Evolutionary conservation across 2,329 filamentous ascomycete genomes (phyloP).

Genomic region (Sarocladium strictum): DNA sequence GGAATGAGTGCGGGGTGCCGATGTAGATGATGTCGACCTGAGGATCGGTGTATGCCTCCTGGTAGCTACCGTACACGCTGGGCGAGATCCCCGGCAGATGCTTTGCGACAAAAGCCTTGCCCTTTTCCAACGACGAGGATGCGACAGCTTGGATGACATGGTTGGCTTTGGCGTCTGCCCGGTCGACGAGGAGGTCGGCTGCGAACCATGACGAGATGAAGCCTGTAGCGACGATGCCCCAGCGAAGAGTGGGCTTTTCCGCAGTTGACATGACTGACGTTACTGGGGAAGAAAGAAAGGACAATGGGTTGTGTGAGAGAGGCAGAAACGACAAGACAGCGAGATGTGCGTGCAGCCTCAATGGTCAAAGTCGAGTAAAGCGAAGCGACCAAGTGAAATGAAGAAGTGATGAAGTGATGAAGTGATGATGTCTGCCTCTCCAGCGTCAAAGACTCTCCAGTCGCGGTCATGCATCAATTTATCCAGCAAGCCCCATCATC

Average conservation of each 20-base stretch:
- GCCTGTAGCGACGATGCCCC: constrained; percentile 31
- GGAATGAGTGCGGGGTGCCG: constrained; percentile 38
- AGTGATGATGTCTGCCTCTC: too few relatives aligned
- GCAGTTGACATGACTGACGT: not conserved
- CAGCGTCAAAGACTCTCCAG: too few relatives aligned
- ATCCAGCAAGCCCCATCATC: too few relatives aligned
- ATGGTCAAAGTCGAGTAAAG: too few relatives aligned
- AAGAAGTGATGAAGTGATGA: not conserved
- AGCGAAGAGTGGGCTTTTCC: constrained; percentile 18
- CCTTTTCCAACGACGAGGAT: constrained; percentile 31
- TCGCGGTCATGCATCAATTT: too few relatives aligned
- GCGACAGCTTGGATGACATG: constrained; percentile 37
- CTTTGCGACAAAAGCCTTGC: constrained; percentile 29
- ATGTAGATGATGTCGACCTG: constrained; percentile 40
- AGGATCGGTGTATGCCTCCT: constrained; percentile 32
- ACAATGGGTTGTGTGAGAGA: too few relatives aligned
- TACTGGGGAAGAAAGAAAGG: too few relatives aligned
- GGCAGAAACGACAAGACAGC: too few relatives aligned
- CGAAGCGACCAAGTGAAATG: not conserved
- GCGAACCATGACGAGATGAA: constrained; percentile 29
- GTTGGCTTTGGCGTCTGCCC: constrained; percentile 27
- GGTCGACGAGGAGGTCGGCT: constrained; percentile 29
- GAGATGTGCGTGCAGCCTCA: too few relatives aligned
- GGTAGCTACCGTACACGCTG: constrained; percentile 32
- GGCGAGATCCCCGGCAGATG: constrained; percentile 21